phyloP scores from a whole-genome alignment of 2,329 filamentous ascomycete genomes.

The Geosmithia putterillii region DNA sequence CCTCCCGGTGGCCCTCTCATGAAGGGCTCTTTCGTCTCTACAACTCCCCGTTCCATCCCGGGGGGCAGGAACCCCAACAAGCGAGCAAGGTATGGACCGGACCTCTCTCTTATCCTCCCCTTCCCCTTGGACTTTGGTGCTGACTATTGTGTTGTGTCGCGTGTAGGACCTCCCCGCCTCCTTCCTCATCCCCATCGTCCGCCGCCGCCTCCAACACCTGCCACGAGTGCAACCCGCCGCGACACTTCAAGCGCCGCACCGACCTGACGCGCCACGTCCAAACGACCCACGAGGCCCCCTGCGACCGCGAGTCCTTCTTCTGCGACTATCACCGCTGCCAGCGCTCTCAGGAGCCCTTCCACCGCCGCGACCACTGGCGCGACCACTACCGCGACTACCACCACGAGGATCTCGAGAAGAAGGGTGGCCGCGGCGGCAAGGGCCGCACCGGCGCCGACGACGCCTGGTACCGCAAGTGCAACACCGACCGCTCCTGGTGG shows the following conservation, averaged over 20 bases:
- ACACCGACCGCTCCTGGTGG: slow-evolving; percentile 33
- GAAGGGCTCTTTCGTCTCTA: neutral
- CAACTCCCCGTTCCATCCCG: neutral
- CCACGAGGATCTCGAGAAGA: slow-evolving; percentile 39
- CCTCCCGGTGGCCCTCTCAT: neutral
- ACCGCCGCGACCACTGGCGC: slow-evolving; percentile 42
- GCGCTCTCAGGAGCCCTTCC: slow-evolving; percentile 32
- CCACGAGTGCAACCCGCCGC: slow-evolving; percentile 23
- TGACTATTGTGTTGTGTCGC: no score
- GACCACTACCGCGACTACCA: slow-evolving; percentile 45
- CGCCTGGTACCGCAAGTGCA: slow-evolving; percentile 25
- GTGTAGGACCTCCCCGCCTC: no score
- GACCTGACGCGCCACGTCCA: slow-evolving; percentile 41
- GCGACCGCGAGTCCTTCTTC: slow-evolving; percentile 26
- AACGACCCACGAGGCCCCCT: slow-evolving; percentile 31
- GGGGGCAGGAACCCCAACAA: neutral
- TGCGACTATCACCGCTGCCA: slow-evolving; percentile 41
- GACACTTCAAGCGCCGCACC: slow-evolving; percentile 38
- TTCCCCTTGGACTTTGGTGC: neutral
- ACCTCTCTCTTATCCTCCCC: neutral
- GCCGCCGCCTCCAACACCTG: neutral
- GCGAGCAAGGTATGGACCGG: neutral
- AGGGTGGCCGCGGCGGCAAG: slow-evolving; percentile 20
- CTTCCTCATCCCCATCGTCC: neutral
- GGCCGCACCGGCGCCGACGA: slow-evolving; percentile 13